Evolutionary conservation across 2,329 filamentous ascomycete genomes (phyloP).

Genomic region (Harringtonia lauricola): DNA sequence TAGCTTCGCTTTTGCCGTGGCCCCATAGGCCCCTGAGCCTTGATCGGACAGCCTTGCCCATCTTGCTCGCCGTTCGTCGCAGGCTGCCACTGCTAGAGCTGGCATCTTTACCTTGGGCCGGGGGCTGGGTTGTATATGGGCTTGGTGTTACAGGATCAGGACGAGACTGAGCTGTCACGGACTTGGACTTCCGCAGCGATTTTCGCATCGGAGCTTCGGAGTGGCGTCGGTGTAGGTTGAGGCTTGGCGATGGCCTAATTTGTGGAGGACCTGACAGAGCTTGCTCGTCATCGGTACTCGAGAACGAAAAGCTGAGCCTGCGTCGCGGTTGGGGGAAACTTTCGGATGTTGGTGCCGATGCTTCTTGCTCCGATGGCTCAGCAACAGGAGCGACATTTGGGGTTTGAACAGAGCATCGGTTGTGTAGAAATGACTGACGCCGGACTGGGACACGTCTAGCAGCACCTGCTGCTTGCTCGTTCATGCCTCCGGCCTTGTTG

Average conservation of each 20-base stretch:
- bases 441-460: no score
- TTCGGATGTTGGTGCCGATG: neutral
- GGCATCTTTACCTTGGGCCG: neutral
- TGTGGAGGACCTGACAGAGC: slow-evolving; percentile 13
- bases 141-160: no score
- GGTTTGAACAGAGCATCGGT: no score
- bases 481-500: no score
- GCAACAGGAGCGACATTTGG: no score
- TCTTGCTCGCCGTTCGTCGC: slow-evolving; percentile 9
- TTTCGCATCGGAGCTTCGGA: slow-evolving; percentile 13
- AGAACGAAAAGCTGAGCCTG: slow-evolving; percentile 7
- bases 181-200: slow-evolving; percentile 1
- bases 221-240: neutral
- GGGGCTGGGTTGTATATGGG: neutral
- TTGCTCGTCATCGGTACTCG: slow-evolving; percentile 14
- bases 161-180: no score
- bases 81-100: slow-evolving; percentile 4
- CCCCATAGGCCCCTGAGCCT: slow-evolving; percentile 9
- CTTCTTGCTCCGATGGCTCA: no score
- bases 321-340: slow-evolving; percentile 1
- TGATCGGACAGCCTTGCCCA: slow-evolving; percentile 8
- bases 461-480: no score
- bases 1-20: slow-evolving; percentile 7
- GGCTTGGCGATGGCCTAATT: neutral
- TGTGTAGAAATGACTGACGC: no score